Evolutionary conservation across 305 asterid species (phyloP), one percentile per base, ranked within the genome.

Genomic region (Fraxinus greggii): DNA sequence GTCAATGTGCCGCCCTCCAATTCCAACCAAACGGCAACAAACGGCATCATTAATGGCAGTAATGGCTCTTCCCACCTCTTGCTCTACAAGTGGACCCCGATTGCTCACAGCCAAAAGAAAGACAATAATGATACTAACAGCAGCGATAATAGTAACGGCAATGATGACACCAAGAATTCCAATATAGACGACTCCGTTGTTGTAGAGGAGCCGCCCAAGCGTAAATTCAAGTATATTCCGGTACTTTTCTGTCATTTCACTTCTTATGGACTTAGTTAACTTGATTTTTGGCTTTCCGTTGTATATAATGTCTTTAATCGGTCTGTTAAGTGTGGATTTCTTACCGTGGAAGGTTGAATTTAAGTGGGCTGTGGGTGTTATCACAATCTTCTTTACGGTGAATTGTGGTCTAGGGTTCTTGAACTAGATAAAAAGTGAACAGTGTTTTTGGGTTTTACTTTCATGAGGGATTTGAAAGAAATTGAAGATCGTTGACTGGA

Each of bases 81-180:
- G 88, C 88, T 95, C 45, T 90, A 87, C 90, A 94, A 92, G 87
- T 95, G 99, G 99, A 91, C 96, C 12, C 97, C 98, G 33, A 91
- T 90, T 15, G n/a, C 7, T 45, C 59, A 45, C 59, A 13, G 59
- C 87, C 94, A 87, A 80, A 89, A 88, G 82, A 89, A 88, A 45
- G 89, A 87, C 42, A 80, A 75, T 35, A 82, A 75, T 63, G 40
- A 59, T 33, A 59, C 7, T 45, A 79, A 72, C 61, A 75, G 74
- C 74, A 85, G 75, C 79, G 84, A 72, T 36, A 75, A 82, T 67
- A 84, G 82, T 31, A 83, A 80, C 40, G 88, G 79, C 75, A 89
- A 85, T 89, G 92, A 87, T 17, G 91, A 88, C 32, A 63, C 91
- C 29, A 90, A 82, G 85, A 61, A 24, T 78, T 84, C 90, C 1